These are phyloP conservation scores for Leccinum pellstonianum DNA, from an alignment of 768 basidiomycete genomes.

Conservation along the genomic window DNA sequence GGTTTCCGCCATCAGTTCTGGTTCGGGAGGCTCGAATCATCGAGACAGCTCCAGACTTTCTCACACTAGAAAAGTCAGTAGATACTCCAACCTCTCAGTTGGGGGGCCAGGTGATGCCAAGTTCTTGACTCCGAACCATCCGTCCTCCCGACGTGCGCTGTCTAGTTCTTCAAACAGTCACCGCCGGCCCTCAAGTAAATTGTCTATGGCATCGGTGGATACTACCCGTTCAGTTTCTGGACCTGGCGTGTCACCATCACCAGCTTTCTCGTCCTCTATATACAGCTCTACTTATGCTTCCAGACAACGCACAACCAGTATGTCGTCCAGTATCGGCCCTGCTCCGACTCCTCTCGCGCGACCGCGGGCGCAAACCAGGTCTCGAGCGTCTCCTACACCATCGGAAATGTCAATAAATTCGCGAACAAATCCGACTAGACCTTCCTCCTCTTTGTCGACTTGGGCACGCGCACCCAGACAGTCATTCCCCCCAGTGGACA, in stretches of 20 bases:
- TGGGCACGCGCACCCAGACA: slow-evolving; percentile 71
- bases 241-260: slow-evolving; percentile 45
- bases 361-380: slow-evolving; percentile 44
- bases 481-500: slow-evolving; percentile 50
- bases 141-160: slow-evolving; percentile 46
- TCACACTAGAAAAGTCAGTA: slow-evolving; percentile 27
- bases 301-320: slow-evolving; percentile 76
- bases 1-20: slow-evolving; percentile 38
- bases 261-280: slow-evolving; percentile 35
- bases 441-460: slow-evolving; percentile 50
- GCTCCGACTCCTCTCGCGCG: slow-evolving; percentile 33
- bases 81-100: slow-evolving; percentile 33
- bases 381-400: slow-evolving; percentile 57
- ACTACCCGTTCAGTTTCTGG: slow-evolving; percentile 72
- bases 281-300: slow-evolving; percentile 74
- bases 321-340: slow-evolving; percentile 44
- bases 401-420: slow-evolving; percentile 58
- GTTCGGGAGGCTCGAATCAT: slow-evolving; percentile 21
- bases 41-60: slow-evolving; percentile 8
- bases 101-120: slow-evolving; percentile 37
- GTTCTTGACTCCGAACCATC: slow-evolving; percentile 45
- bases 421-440: slow-evolving; percentile 44
- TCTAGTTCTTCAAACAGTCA: slow-evolving; percentile 47
- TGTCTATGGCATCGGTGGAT: slow-evolving; percentile 44
- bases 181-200: slow-evolving; percentile 55